These are phyloP conservation scores for Trematosphaeria pertusa DNA, from an alignment of 2,329 filamentous ascomycete species.

Conservation along the genomic window DNA sequence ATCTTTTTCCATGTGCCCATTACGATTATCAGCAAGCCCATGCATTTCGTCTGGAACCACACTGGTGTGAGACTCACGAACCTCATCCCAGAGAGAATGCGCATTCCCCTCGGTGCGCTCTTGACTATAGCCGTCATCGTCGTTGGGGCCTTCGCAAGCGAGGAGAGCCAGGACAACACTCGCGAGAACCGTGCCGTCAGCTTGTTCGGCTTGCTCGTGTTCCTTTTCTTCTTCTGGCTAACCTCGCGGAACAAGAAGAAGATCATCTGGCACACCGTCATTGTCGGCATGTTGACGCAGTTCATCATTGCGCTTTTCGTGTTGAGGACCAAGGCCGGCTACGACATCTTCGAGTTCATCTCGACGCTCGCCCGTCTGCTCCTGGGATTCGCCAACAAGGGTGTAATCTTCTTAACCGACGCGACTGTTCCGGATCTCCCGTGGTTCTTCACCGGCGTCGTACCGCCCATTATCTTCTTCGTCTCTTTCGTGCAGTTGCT, in stretches of 20 bases:
- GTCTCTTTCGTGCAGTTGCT: conserved; percentile 87
- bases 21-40: conserved; percentile 69
- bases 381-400: conserved; percentile 76
- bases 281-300: conserved; percentile 86
- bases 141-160: conserved; percentile 77
- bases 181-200: conserved; percentile 81
- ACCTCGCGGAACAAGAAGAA: conserved; percentile 74
- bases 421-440: conserved; percentile 48
- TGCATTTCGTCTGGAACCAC: conserved; percentile 71
- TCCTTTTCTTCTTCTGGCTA: conserved; percentile 70
- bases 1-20: conserved; percentile 77
- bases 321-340: conserved; percentile 78
- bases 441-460: conserved; percentile 79
- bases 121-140: conserved; percentile 75
- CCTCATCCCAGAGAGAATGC: conserved; percentile 70
- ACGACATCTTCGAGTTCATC: conserved; percentile 90
- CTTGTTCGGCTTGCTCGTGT: conserved; percentile 77
- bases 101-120: conserved; percentile 67
- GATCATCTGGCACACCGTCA: conserved; percentile 63
- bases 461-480: conserved; percentile 97
- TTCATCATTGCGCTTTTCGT: conserved; percentile 91
- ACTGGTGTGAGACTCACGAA: conserved; percentile 66
- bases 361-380: conserved; percentile 76
- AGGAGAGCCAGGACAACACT: conserved; percentile 76
- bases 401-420: conserved; percentile 74